Percentiles rank a stretch among this genome's conserved stretches.
These are phyloP conservation scores for Cystobasidiaceae sp. DNA, from an alignment of 1,284 basidiomycete genomes.

Conservation along the genomic window DNA sequence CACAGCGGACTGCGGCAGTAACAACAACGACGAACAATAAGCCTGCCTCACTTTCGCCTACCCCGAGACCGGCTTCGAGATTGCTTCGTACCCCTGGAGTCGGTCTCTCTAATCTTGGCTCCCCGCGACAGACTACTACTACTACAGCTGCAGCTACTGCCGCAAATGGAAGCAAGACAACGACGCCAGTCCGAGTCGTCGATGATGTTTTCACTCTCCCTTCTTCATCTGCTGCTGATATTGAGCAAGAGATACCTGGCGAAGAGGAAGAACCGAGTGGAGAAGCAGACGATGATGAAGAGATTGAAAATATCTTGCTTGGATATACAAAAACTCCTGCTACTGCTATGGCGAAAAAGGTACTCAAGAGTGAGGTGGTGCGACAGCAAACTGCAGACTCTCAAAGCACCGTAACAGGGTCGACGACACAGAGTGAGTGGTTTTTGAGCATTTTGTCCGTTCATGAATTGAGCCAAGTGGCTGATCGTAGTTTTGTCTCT, in stretches of 20 bases:
- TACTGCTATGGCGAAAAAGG: not conserved
- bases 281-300: slow-evolving; percentile 20
- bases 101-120: too few species aligned
- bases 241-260: not conserved
- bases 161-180: too few species aligned
- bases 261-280: slow-evolving; percentile 1
- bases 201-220: slow-evolving; percentile 23
- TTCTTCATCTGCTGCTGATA: not conserved
- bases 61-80: slow-evolving; percentile 10
- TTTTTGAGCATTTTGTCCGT: too few species aligned
- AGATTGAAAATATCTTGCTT: slow-evolving; percentile 24
- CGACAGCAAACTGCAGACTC: too few species aligned
- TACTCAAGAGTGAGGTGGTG: slow-evolving; percentile 6
- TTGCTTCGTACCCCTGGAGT: slow-evolving; percentile 1
- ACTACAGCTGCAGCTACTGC: not conserved
- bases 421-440: too few species aligned
- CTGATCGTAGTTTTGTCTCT: not conserved
- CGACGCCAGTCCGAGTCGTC: slow-evolving; percentile 14
- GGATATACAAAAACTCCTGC: slow-evolving; percentile 27
- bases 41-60: slow-evolving; percentile 3
- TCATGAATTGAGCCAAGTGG: not conserved
- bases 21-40: not conserved
- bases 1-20: not conserved
- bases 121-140: too few species aligned
- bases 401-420: too few species aligned